Percentiles rank a stretch among this genome's conserved stretches.
Conservation (phyloP, 2,329 filamentous ascomycete species). For the Ilyonectria robusta region DNA sequence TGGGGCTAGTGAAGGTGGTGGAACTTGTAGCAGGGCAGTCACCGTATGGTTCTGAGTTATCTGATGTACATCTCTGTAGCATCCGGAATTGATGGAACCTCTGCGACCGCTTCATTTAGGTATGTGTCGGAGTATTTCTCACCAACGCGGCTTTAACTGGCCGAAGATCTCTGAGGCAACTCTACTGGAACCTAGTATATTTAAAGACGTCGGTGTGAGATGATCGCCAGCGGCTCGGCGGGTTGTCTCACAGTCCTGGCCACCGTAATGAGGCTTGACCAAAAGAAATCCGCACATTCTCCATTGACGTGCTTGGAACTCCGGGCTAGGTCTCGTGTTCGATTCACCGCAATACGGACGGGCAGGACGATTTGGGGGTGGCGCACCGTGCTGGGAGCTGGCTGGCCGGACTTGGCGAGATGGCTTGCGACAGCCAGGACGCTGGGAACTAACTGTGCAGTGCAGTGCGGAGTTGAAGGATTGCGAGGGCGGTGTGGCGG, state of each 20-base stretch:
- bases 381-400: neutral
- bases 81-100: too few relatives aligned
- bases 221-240: neutral
- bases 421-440: neutral
- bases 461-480: neutral
- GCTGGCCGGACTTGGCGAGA: neutral
- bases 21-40: too few relatives aligned
- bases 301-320: neutral
- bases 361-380: too few relatives aligned
- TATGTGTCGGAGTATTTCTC: too few relatives aligned
- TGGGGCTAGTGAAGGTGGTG: too few relatives aligned
- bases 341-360: neutral
- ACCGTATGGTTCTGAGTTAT: too few relatives aligned
- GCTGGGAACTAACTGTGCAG: neutral
- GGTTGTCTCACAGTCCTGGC: neutral
- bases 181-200: too few relatives aligned
- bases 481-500: neutral
- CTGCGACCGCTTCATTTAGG: too few relatives aligned
- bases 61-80: too few relatives aligned
- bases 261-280: neutral
- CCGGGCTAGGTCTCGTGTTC: neutral
- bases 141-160: too few relatives aligned
- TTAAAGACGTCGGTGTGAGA: neutral
- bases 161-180: too few relatives aligned
- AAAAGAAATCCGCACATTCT: neutral